These are phyloP conservation scores for Cyclospora cayetanensis DNA, from an alignment of 169 alveolate species.

Conservation along the genomic window DNA sequence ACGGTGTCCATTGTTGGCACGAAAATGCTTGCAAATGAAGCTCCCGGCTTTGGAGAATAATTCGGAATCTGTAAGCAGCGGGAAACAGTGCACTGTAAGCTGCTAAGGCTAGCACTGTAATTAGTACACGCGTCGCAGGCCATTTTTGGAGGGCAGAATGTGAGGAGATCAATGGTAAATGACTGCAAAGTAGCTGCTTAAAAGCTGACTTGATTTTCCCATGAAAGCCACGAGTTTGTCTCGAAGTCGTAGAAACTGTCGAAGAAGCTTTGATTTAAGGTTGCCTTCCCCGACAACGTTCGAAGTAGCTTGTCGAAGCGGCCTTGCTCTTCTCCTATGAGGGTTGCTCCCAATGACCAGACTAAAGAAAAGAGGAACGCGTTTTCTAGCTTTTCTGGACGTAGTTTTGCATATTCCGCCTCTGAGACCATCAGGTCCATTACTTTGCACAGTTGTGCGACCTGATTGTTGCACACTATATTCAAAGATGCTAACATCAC, in stretches of 20 bases:
- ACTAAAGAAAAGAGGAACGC: constrained; percentile 89
- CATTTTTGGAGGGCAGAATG: no score
- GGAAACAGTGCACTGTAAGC: no score
- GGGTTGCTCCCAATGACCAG: constrained; percentile 94
- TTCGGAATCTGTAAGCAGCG: constrained; percentile 30
- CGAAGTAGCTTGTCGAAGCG: constrained; percentile 89
- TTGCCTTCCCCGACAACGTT: constrained; percentile 78
- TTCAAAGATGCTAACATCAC: no score
- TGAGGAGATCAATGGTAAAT: no score
- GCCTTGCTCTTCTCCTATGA: constrained; percentile 85
- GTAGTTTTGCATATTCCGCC: constrained; percentile 72
- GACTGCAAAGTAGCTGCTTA: no score
- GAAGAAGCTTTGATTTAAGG: constrained; percentile 84
- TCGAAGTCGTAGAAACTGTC: constrained; percentile 85
- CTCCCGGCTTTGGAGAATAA: constrained; percentile 83
- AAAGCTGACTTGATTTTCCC: constrained; percentile 73
- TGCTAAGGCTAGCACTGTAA: no score
- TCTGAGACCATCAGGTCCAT: constrained; percentile 84
- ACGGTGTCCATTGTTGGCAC: constrained; percentile 95
- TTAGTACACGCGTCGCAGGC: no score
- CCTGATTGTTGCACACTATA: constrained; percentile 73
- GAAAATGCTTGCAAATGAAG: constrained; percentile 90
- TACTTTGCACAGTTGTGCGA: constrained; percentile 84
- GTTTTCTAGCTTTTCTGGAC: constrained; percentile 82
- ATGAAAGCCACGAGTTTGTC: constrained; percentile 77